Evolutionary conservation across 2,329 filamentous ascomycete species (phyloP).

Genomic region (Colletotrichum karsti): DNA sequence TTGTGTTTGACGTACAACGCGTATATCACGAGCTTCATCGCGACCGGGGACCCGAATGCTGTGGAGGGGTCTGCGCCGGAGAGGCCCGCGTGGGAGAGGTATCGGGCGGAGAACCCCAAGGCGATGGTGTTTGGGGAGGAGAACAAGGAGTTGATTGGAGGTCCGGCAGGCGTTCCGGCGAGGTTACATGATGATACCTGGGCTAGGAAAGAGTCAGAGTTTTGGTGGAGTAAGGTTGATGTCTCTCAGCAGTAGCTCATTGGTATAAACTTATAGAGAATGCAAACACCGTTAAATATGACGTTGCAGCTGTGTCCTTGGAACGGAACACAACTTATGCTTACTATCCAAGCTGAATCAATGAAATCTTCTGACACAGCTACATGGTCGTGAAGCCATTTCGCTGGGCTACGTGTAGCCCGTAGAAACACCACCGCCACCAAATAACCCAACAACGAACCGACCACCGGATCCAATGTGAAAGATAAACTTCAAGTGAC

Average conservation of each 20-base stretch:
- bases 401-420: too few species aligned
- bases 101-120: conserved; percentile 34
- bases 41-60: conserved; percentile 16
- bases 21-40: conserved; percentile 48
- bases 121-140: conserved; percentile 66
- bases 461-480: too few species aligned
- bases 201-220: conserved; percentile 58
- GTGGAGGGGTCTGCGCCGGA: conserved; percentile 27
- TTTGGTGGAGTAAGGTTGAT: conserved; percentile 67
- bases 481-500: too few species aligned
- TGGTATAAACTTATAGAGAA: not conserved
- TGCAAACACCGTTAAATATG: not conserved
- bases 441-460: too few species aligned
- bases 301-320: not conserved
- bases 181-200: conserved; percentile 50
- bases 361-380: too few species aligned
- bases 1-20: conserved; percentile 49
- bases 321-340: too few species aligned
- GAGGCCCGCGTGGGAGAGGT: conserved; percentile 48
- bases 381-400: too few species aligned
- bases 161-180: conserved; percentile 46
- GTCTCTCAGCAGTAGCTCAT: conserved; percentile 46
- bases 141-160: conserved; percentile 61
- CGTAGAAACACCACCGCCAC: too few species aligned
- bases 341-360: too few species aligned